Conservation (phyloP, 805 yeast genomes). For the Metschnikowia drakensbergensis region DNA sequence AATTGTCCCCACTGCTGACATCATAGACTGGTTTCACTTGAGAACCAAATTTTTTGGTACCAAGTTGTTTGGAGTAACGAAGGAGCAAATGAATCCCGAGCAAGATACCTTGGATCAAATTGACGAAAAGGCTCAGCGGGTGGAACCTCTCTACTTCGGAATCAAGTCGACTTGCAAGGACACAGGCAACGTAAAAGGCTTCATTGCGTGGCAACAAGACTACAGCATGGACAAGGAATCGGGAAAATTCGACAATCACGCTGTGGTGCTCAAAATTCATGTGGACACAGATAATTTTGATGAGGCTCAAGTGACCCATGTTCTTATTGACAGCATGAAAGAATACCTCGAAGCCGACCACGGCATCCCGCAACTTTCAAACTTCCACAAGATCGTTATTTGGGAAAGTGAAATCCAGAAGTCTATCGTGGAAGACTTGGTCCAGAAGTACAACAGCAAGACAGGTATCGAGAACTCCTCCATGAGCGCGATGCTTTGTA, state of each 20-base stretch:
- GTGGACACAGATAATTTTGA: conserved; percentile 21
- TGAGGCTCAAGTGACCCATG: conserved; percentile 14
- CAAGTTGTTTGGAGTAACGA: conserved; percentile 10
- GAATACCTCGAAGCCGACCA: conserved; percentile 16
- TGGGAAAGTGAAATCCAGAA: conserved; percentile 35
- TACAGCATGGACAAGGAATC: conserved; percentile 20
- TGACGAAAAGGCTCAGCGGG: conserved; percentile 18
- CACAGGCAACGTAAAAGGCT: conserved; percentile 23
- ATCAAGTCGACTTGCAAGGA: conserved; percentile 20
- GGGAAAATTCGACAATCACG: conserved; percentile 15
- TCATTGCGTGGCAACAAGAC: conserved; percentile 40
- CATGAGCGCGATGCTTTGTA: conserved; percentile 32
- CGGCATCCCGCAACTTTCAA: conserved; percentile 11
- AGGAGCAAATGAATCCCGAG: conserved; percentile 5
- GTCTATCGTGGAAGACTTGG: conserved; percentile 15
- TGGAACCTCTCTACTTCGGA: conserved; percentile 34
- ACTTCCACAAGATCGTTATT: conserved; percentile 21
- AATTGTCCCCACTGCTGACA: conserved; percentile 25
- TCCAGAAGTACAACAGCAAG: conserved; percentile 15
- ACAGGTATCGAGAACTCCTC: conserved; percentile 33
- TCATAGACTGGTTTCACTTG: conserved; percentile 42
- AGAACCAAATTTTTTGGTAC: conserved; percentile 32
- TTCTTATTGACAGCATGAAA: conserved; percentile 15
- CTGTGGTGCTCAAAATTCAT: conserved; percentile 27
- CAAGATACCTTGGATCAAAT: conserved; percentile 13